Conservation (phyloP, 2,329 filamentous ascomycete genomes). For the Penicillium sp. region DNA sequence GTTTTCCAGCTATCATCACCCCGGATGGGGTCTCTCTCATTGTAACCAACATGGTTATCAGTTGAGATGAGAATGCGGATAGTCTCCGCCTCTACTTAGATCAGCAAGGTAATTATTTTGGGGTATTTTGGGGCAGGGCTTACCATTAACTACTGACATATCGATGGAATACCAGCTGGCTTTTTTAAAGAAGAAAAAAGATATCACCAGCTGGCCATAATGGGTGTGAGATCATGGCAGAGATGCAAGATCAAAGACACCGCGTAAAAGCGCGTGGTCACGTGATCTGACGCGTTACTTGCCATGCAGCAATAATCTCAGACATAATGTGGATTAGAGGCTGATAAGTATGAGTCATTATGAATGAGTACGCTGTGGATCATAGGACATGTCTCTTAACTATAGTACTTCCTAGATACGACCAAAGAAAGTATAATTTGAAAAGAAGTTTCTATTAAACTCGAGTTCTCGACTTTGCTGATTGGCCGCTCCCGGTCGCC, state of each 20-base stretch:
- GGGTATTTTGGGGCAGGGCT: constrained; percentile 2
- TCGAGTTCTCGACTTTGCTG: not conserved
- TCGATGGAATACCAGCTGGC: not conserved
- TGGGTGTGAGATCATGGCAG: not conserved
- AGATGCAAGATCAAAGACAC: not conserved
- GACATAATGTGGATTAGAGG: not conserved
- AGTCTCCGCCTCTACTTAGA: constrained; percentile 65
- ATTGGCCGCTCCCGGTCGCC: not conserved
- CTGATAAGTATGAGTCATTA: not conserved
- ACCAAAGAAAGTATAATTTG: not conserved
- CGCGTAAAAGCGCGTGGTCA: constrained; percentile 24
- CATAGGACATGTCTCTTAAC: not conserved
- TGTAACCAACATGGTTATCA: constrained; percentile 97
- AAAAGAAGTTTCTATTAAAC: not conserved
- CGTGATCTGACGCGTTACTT: constrained; percentile 15
- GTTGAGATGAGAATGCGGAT: constrained; percentile 93
- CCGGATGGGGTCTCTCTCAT: constrained; percentile 89
- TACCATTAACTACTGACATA: constrained; percentile 33
- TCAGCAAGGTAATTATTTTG: constrained; percentile 1
- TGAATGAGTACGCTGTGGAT: not conserved
- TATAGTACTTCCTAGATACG: no score
- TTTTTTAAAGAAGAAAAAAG: not conserved
- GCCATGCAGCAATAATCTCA: not conserved
- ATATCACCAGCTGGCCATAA: constrained; percentile 3
- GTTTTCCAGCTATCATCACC: constrained; percentile 96